A percentile compares a stretch with the other conserved stretches of the same genome.
phyloP scores from a whole-genome alignment of 352 stramenopile genomes.

The Aphanomyces euteiches region DNA sequence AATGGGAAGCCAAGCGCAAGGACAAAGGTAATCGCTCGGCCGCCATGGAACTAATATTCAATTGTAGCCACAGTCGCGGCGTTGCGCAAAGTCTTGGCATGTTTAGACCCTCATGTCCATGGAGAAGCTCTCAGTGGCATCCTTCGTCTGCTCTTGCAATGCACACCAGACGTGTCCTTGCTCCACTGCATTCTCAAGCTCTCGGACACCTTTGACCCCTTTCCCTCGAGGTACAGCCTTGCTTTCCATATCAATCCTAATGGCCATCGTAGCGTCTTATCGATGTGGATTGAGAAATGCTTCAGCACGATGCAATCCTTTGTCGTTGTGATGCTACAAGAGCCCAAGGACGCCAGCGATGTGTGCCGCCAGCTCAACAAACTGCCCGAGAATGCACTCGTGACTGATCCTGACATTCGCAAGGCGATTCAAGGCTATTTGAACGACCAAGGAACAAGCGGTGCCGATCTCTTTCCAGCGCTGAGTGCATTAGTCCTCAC shows the following conservation, averaged over 20 bases:
- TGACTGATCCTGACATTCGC: neutral
- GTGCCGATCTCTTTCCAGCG: neutral
- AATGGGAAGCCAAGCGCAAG: slow-evolving; percentile 46
- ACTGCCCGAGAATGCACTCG: neutral
- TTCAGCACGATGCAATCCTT: slow-evolving; percentile 36
- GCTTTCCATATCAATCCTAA: neutral
- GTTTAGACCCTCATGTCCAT: slow-evolving; percentile 64
- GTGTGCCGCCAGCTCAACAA: slow-evolving; percentile 24
- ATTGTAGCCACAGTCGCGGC: slow-evolving; percentile 40
- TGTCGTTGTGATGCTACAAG: slow-evolving; percentile 55
- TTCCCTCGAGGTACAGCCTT: slow-evolving; percentile 39
- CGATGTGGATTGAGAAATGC: slow-evolving; percentile 60
- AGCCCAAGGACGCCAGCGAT: slow-evolving; percentile 23
- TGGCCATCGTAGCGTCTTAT: slow-evolving; percentile 39
- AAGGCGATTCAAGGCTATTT: neutral
- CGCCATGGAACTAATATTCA: neutral
- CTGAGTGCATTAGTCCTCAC: neutral
- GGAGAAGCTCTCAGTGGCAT: slow-evolving; percentile 68
- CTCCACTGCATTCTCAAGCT: slow-evolving; percentile 78
- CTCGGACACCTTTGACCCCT: slow-evolving; percentile 52
- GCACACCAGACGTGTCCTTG: slow-evolving; percentile 57
- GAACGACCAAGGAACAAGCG: neutral
- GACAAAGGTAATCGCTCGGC: slow-evolving; percentile 41
- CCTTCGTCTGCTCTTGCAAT: slow-evolving; percentile 71
- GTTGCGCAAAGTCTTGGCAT: slow-evolving; percentile 68